Evolutionary conservation across 371 early-diverging fungal species (phyloP).

Genomic region (Mucor indicus): DNA sequence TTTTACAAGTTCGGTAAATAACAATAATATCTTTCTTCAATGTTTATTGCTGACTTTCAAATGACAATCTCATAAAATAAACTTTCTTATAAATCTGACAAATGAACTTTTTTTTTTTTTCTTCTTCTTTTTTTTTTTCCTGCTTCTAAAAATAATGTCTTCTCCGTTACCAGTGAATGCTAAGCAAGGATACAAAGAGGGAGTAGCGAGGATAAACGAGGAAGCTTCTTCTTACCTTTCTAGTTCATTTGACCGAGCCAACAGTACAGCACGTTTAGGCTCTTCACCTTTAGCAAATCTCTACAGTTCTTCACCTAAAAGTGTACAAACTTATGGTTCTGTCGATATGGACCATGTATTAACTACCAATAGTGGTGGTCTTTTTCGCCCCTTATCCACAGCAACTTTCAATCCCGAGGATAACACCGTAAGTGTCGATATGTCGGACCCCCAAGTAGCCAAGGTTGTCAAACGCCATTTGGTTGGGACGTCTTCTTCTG

Average conservation of each 20-base stretch:
- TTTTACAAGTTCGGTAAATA: too few relatives aligned
- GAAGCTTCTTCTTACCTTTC: too few relatives aligned
- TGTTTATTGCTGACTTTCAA: too few relatives aligned
- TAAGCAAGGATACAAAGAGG: conserved; percentile 32
- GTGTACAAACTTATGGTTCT: conserved; percentile 30
- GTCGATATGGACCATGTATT: conserved; percentile 35
- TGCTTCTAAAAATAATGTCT: too few relatives aligned
- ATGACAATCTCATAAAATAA: too few relatives aligned
- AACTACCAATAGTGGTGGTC: conserved; percentile 21
- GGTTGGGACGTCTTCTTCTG: conserved; percentile 43
- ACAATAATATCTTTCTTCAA: too few relatives aligned
- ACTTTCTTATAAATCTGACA: too few relatives aligned
- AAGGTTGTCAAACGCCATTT: conserved; percentile 67
- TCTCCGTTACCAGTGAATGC: conserved; percentile 52
- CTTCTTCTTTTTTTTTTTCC: too few relatives aligned
- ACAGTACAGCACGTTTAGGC: conserved; percentile 33
- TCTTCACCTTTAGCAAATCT: conserved; percentile 25
- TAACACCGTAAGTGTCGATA: conserved; percentile 42
- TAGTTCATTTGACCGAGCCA: conserved; percentile 28
- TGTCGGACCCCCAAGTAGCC: conserved; percentile 66
- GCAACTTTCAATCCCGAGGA: conserved; percentile 38
- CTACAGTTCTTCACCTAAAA: conserved; percentile 29
- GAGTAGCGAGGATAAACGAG: conserved; percentile 3
- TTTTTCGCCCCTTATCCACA: conserved; percentile 35
- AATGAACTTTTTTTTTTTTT: conserved; percentile 7